Percentiles rank a stretch among this genome's conserved stretches.
phyloP scores from a whole-genome alignment of 2,329 filamentous ascomycete species.

The Teratosphaeria viscida region DNA sequence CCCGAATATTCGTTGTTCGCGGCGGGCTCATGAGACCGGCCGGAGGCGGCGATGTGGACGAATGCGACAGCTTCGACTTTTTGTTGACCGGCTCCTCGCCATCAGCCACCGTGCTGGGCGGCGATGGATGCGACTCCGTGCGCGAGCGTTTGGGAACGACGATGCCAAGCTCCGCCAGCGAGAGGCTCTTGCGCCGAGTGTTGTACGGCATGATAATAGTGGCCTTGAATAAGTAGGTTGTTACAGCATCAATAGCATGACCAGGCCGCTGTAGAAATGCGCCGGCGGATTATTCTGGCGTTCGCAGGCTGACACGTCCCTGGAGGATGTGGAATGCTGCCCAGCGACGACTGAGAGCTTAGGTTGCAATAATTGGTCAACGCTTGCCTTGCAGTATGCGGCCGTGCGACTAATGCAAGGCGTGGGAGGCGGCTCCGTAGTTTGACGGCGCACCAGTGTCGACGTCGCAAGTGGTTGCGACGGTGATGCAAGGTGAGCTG shows the following conservation, averaged over 20 bases:
- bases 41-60: constrained; percentile 27
- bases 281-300: neutral
- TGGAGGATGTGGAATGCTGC: neutral
- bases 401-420: neutral
- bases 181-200: constrained; percentile 74
- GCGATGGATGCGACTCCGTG: constrained; percentile 40
- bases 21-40: constrained; percentile 33
- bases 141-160: constrained; percentile 55
- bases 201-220: constrained; percentile 7
- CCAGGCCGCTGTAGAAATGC: neutral
- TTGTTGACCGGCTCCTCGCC: constrained; percentile 47
- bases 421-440: neutral
- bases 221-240: neutral
- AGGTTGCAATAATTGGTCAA: neutral
- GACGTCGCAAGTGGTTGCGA: neutral
- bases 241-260: neutral
- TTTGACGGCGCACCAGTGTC: neutral
- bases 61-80: constrained; percentile 67
- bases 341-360: neutral
- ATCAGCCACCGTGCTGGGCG: constrained; percentile 52
- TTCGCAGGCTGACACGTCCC: neutral
- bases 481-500: neutral
- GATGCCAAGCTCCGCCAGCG: constrained; percentile 84
- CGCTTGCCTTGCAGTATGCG: neutral
- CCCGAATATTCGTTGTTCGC: constrained; percentile 31